Base-by-base conservation (phyloP, 73 alveolate species). In the Blepharisma stoltei region DNA sequence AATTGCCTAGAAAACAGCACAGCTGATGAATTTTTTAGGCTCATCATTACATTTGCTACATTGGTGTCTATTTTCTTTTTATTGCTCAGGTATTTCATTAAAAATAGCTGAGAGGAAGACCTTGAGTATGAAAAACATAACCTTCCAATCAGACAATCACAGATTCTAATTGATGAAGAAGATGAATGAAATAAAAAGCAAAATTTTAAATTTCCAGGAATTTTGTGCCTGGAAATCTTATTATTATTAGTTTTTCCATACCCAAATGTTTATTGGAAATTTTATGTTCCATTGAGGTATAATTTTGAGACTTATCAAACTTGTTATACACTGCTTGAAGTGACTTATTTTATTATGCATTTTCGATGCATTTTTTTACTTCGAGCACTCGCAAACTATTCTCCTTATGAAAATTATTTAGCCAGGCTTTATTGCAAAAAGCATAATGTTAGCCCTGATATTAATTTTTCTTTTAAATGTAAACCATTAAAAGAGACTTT, bases 391-490 rank as follows among this genome's bases (percentile, higher is more conserved):
- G 73, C 73, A 25, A 60, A 60, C 23, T 60, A 20, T 25, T 14
- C 73, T 38, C 73, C 73, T 14, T 60, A 60, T 25, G 73, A 60
- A 25, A 60, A 60, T 25, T 60, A 60, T 25, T n/a, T 60, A 20
- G 73, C 73, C 38, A 14, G 73, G 11, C 38, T n/a, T n/a, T 60
- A 60, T 25, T 60, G 73, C 23, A n/a, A 60, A 8, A 14, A 38
- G 11, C 23, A 18, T 25, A 60, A 60, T 25, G 73, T 60, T 14
- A 60, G 5, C 18, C 73, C 73, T 14, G 23, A 60, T 5, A 60
- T 60, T n/a, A 14, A 38, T 8, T 60, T 60, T 5, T 60, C 73
- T 25, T 60, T 60, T 25, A 60, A 60, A 60, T 60, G 73, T 25
- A n/a, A n/a, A n/a, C n/a, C n/a, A n/a, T n/a, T n/a, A n/a, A n/a